Evolutionary conservation across 176 grass and related monocot species (phyloP).

Genomic region (Aegilops bicornis): DNA sequence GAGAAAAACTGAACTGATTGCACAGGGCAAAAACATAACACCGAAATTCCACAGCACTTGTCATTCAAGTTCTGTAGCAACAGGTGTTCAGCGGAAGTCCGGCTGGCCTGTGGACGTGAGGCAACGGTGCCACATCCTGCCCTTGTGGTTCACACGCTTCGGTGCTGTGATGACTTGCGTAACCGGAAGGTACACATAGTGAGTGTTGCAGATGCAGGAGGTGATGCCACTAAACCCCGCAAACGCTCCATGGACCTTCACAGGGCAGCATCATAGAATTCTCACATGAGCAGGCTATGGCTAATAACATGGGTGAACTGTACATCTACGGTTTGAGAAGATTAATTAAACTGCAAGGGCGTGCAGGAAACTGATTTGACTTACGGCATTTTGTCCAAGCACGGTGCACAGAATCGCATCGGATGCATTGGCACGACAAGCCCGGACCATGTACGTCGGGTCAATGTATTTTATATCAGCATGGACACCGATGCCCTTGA

Average conservation of each 20-base stretch:
- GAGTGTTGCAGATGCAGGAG: constrained; percentile 64
- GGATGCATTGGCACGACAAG: constrained; percentile 70
- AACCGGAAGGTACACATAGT: constrained; percentile 66
- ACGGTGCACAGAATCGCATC: constrained; percentile 82
- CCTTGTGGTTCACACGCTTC: constrained; percentile 57
- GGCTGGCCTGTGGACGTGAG: constrained; percentile 77
- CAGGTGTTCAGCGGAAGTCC: constrained; percentile 44
- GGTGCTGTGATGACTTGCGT: constrained; percentile 63
- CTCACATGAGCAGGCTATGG: background rate
- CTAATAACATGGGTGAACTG: background rate
- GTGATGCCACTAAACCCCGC: constrained; percentile 82
- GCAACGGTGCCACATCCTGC: constrained; percentile 86
- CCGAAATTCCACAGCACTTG: background rate
- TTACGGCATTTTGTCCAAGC: constrained; percentile 82
- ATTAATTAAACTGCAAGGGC: background rate
- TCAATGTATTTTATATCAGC: constrained; percentile 83
- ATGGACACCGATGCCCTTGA: constrained; percentile 57
- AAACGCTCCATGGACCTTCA: constrained; percentile 77
- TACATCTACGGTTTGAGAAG: background rate
- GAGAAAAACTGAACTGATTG: background rate
- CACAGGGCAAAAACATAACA: background rate
- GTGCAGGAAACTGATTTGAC: constrained; percentile 6
- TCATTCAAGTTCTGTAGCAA: background rate
- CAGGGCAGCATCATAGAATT: background rate
- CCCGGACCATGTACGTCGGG: constrained; percentile 82